Evolutionary conservation across 371 early-diverging fungal species (phyloP).

Genomic region (Hamiltosporidium tvaerminnensis): DNA sequence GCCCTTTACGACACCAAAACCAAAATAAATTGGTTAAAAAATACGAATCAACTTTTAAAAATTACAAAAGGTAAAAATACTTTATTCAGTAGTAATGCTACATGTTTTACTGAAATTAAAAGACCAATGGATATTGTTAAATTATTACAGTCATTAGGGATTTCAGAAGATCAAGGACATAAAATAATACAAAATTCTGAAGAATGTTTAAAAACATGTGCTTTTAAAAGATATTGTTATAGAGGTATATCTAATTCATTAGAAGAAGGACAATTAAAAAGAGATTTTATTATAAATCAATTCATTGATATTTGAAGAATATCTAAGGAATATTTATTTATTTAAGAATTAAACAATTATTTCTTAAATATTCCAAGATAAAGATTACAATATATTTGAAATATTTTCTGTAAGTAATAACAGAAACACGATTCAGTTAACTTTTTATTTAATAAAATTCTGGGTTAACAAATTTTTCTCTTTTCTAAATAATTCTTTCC

Average conservation of each 20-base stretch:
- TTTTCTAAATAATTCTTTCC: too few relatives aligned
- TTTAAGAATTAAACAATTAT: too few relatives aligned
- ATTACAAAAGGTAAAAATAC: slow-evolving; percentile 23
- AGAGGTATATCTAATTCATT: slow-evolving; percentile 10
- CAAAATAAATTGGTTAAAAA: slow-evolving; percentile 17
- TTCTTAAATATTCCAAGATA: too few relatives aligned
- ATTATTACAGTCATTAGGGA: slow-evolving; percentile 9
- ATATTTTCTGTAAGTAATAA: too few relatives aligned
- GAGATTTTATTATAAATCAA: slow-evolving; percentile 21
- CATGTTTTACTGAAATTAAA: slow-evolving; percentile 13
- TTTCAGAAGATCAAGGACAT: slow-evolving; percentile 1
- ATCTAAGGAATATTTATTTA: too few relatives aligned
- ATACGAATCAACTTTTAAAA: slow-evolving; percentile 10
- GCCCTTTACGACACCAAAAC: slow-evolving; percentile 8
- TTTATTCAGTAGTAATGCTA: slow-evolving; percentile 14
- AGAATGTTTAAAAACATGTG: slow-evolving; percentile 13
- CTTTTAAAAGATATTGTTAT: slow-evolving; percentile 13
- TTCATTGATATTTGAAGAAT: neutral
- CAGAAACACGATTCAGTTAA: too few relatives aligned
- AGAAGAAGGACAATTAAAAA: slow-evolving; percentile 20
- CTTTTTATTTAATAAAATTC: too few relatives aligned
- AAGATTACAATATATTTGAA: too few relatives aligned
- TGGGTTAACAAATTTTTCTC: too few relatives aligned
- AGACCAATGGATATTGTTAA: slow-evolving; percentile 5
- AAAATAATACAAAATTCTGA: slow-evolving; percentile 11